phyloP scores from a whole-genome alignment of 2,329 filamentous ascomycete species.

The Scedosporium apiospermum region DNA sequence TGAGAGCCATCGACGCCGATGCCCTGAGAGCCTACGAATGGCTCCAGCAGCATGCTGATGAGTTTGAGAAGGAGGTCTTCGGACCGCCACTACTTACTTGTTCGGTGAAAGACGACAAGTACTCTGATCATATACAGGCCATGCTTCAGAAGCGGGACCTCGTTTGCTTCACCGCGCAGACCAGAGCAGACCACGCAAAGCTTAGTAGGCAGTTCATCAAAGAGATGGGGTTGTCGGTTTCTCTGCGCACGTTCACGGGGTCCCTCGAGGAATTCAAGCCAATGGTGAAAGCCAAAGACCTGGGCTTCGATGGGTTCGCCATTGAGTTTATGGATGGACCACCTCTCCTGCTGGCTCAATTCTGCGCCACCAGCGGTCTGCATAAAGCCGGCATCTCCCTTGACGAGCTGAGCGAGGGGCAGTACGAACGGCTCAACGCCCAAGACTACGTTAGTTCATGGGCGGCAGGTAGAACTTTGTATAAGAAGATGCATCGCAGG shows the following conservation, averaged over 20 bases:
- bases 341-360: constrained; percentile 73
- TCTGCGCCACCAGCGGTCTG: constrained; percentile 64
- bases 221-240: constrained; percentile 58
- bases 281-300: constrained; percentile 34
- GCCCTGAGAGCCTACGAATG: constrained; percentile 68
- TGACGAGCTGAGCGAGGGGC: constrained; percentile 52
- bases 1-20: constrained; percentile 53
- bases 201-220: constrained; percentile 58
- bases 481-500: constrained; percentile 57
- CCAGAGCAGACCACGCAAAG: constrained; percentile 61
- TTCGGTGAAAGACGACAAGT: constrained; percentile 63
- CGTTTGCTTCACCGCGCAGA: constrained; percentile 68
- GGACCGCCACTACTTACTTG: constrained; percentile 75
- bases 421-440: constrained; percentile 56
- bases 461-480: constrained; percentile 57
- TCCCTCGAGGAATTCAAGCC: constrained; percentile 44
- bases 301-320: constrained; percentile 73
- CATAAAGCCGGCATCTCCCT: constrained; percentile 59
- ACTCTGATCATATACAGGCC: constrained; percentile 46
- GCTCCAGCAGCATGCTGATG: constrained; percentile 60
- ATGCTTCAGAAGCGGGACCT: constrained; percentile 43
- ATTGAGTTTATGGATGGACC: constrained; percentile 74
- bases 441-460: constrained; percentile 54
- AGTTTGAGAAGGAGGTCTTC: constrained; percentile 68
- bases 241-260: constrained; percentile 54